Base-by-base conservation (phyloP, 129 eudicot genomes). In the Pittosporum tobira region DNA sequence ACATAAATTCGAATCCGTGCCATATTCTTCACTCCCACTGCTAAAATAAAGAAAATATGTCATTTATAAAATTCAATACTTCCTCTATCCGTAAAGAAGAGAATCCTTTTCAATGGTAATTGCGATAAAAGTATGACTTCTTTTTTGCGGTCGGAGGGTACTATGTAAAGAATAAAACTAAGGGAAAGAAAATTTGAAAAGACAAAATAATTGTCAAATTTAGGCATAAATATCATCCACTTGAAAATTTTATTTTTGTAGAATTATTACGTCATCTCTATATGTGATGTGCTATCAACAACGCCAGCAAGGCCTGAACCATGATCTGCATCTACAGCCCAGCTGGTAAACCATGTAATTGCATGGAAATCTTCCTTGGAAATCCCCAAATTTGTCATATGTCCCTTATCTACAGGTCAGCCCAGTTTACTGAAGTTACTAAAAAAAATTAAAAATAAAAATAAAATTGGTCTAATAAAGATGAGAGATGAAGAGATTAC, bases 241-340 rank as follows among this genome's bases (percentile, higher is more conserved):
- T 48, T 46, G 14, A 30, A n/a, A 28, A 29, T 12, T 47, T 11
- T 43, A 29, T 12, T 47, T 11, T 43, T 29, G 1, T 27, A 49
- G 2, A 3, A 28, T 14, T 31, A 49, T 54, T 72, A 75, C 73
- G 45, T 64, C 67, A 74, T 65, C 46, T 70, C 70, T 27, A 61
- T 53, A 63, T 66, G 64, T 45, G 70, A 42, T 22, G 58, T 56
- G 38, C 37, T 18, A 57, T 64, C 75, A 37, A 14, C 37, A 64
- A 13, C 55, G n/a, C 27, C 88, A 50, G 66, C 59, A 51, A 79
- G 52, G 9, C 59, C 82, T 51, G 88, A 77, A 47, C 87, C 68
- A 71, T 85, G 97, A 60, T 90, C 87, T 30, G 87, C 94, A 77
- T 90, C 97, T 61, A 90, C 95, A 0, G 95, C 95, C 97, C 97